Percentiles rank a stretch among this genome's conserved stretches.
phyloP scores from a whole-genome alignment of 31 red algal genomes.

The Asparagopsis taxiformis region DNA sequence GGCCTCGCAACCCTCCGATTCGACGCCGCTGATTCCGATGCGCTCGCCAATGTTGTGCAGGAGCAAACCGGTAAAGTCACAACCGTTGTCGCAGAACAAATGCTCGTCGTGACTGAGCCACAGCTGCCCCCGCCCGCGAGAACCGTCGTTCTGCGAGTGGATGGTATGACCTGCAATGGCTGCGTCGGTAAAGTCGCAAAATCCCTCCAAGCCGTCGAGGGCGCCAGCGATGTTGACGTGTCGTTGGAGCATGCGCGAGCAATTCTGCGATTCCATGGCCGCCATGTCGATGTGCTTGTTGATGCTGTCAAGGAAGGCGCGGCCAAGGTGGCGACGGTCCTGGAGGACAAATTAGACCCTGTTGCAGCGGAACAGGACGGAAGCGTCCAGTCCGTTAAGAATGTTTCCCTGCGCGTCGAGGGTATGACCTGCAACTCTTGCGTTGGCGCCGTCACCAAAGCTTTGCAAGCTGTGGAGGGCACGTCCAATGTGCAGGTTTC shows the following conservation, averaged over 20 bases:
- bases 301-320: neutral
- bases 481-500: constrained; percentile 14
- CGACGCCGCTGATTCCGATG: constrained; percentile 12
- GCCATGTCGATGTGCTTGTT: neutral
- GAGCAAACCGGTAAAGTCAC: constrained; percentile 5
- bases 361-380: no score
- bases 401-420: neutral
- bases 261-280: neutral
- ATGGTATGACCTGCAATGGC: constrained; percentile 39
- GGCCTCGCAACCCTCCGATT: no score
- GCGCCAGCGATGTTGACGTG: constrained; percentile 44
- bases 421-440: constrained; percentile 45
- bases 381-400: no score
- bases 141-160: constrained; percentile 10
- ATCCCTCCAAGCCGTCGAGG: constrained; percentile 26
- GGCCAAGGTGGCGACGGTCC: constrained; percentile 25
- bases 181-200: constrained; percentile 35
- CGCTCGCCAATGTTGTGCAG: constrained; percentile 4
- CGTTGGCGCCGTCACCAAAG: constrained; percentile 26
- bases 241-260: constrained; percentile 7
- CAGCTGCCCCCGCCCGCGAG: neutral
- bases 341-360: no score
- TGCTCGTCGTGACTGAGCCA: no score
- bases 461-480: constrained; percentile 3
- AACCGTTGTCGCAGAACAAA: neutral